Evolutionary conservation across 2,329 filamentous ascomycete species (phyloP).

Genomic region (Aspergillus cejpii): DNA sequence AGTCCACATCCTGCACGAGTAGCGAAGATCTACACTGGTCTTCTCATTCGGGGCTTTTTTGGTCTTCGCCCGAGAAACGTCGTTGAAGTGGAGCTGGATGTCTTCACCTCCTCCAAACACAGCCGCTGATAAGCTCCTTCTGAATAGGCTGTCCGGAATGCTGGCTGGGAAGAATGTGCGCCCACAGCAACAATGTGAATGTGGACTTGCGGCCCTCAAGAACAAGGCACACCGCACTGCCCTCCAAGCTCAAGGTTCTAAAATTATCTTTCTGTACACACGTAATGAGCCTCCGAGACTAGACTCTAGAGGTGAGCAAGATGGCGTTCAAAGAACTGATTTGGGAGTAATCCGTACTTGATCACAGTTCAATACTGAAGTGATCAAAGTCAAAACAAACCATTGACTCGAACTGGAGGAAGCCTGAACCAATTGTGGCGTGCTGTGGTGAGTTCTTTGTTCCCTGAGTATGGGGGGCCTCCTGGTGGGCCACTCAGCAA

Average conservation of each 20-base stretch:
- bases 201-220: slow-evolving; percentile 21
- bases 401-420: not conserved
- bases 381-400: no score
- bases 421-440: not conserved
- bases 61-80: slow-evolving; percentile 12
- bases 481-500: not conserved
- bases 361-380: no score
- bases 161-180: slow-evolving; percentile 29
- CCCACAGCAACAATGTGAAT: slow-evolving; percentile 28
- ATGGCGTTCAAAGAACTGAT: not conserved
- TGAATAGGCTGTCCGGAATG: slow-evolving; percentile 25
- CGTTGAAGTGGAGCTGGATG: slow-evolving; percentile 6
- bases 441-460: slow-evolving; percentile 7
- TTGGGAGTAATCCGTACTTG: no score
- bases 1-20: slow-evolving; percentile 9
- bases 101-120: slow-evolving; percentile 11
- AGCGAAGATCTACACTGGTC: slow-evolving; percentile 7
- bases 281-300: not conserved
- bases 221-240: slow-evolving; percentile 5
- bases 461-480: not conserved
- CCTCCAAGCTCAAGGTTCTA: slow-evolving; percentile 11
- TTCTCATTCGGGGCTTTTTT: slow-evolving; percentile 2
- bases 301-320: not conserved
- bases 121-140: slow-evolving; percentile 15
- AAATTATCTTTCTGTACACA: slow-evolving; percentile 12